Evolutionary conservation across 306 rosid species (phyloP).

Genomic region (Medicago lupulina): DNA sequence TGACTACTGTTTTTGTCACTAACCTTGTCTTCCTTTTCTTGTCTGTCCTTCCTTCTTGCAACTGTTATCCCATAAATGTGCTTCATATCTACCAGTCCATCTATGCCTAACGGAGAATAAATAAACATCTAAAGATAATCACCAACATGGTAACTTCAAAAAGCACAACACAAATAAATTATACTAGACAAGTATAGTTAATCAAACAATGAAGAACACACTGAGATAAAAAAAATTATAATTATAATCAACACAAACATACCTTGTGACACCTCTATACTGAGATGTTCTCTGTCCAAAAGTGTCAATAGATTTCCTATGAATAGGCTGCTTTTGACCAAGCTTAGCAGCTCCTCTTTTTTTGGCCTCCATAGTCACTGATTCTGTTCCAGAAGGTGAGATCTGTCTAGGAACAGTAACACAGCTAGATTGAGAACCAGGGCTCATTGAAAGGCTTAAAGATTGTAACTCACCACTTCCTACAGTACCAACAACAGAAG

Average conservation of each 20-base stretch:
- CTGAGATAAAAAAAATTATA: not conserved
- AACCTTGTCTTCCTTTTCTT: slow-evolving; percentile 99
- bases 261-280: slow-evolving; percentile 92
- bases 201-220: not conserved
- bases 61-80: slow-evolving; percentile 98
- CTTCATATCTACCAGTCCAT: slow-evolving; percentile 99
- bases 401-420: slow-evolving; percentile 73
- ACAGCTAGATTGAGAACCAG: slow-evolving; percentile 97
- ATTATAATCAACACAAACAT: not conserved
- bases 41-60: slow-evolving; percentile 99
- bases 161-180: not conserved
- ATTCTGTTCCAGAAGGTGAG: slow-evolving; percentile 64
- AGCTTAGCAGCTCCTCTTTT: slow-evolving; percentile 72
- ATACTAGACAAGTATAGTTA: not conserved
- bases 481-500: slow-evolving; percentile 46
- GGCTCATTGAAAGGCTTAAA: slow-evolving; percentile 83
- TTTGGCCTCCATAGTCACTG: slow-evolving; percentile 62
- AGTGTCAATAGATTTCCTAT: slow-evolving; percentile 91
- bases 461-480: slow-evolving; percentile 75
- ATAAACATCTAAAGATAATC: not conserved
- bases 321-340: slow-evolving; percentile 83
- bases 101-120: slow-evolving; percentile 65
- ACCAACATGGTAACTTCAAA: not conserved
- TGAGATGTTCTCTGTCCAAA: slow-evolving; percentile 98
- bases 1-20: slow-evolving; percentile 7